phyloP scores from a whole-genome alignment of 2,329 filamentous ascomycete genomes.

The Xylariales sp. region DNA sequence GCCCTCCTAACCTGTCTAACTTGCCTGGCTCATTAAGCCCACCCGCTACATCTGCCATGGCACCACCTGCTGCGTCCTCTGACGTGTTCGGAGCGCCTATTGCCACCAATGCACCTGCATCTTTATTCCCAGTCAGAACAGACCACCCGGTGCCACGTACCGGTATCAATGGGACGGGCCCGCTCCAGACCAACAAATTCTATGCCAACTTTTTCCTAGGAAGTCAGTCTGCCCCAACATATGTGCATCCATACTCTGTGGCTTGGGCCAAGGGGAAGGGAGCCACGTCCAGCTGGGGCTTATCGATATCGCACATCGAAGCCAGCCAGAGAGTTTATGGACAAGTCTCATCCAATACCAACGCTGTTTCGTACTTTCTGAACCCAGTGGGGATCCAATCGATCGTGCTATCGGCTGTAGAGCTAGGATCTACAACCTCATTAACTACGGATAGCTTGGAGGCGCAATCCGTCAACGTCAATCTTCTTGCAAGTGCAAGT shows the following conservation, averaged over 20 bases:
- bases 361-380: slow-evolving; percentile 67
- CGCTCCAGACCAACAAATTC: slow-evolving; percentile 74
- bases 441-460: slow-evolving; percentile 50
- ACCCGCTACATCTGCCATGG: slow-evolving; percentile 15
- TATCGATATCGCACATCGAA: slow-evolving; percentile 73
- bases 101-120: slow-evolving; percentile 44
- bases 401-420: slow-evolving; percentile 71
- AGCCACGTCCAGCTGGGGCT: slow-evolving; percentile 65
- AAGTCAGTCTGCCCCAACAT: slow-evolving; percentile 63
- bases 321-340: slow-evolving; percentile 64
- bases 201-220: slow-evolving; percentile 78
- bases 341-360: slow-evolving; percentile 45
- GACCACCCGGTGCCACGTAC: slow-evolving; percentile 57
- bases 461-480: slow-evolving; percentile 61
- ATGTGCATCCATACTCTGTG: slow-evolving; percentile 71
- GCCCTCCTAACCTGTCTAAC: slow-evolving; percentile 5
- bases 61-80: slow-evolving; percentile 15
- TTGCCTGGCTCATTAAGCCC: slow-evolving; percentile 6
- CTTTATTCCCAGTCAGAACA: slow-evolving; percentile 38
- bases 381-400: slow-evolving; percentile 82
- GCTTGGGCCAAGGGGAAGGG: slow-evolving; percentile 63
- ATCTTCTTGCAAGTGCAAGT: slow-evolving; percentile 52
- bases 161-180: slow-evolving; percentile 41
- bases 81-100: slow-evolving; percentile 56
- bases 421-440: slow-evolving; percentile 59